These are phyloP conservation scores for Pseudotsuga menziesii DNA, from an alignment of 75 land plant genomes.

Conservation along the genomic window DNA sequence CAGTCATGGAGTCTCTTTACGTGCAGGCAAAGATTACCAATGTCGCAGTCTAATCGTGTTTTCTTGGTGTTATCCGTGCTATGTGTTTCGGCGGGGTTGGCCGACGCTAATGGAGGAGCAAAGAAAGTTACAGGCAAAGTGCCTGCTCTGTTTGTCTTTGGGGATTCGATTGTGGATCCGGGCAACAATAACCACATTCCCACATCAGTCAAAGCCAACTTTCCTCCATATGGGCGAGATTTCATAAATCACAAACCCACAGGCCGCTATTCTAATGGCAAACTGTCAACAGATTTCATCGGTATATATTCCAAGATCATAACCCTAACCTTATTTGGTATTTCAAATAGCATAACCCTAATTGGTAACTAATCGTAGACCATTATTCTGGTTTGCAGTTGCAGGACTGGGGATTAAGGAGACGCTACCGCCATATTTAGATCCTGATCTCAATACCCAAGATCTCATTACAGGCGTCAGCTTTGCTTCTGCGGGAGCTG, in stretches of 20 bases:
- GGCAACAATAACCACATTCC: conserved; percentile 6
- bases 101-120: no score
- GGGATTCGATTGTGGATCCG: conserved; percentile 5
- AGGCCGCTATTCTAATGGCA: conserved; percentile 1
- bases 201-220: not conserved
- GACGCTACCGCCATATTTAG: conserved; percentile 23
- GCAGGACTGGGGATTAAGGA: conserved; percentile 16
- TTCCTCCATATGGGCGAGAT: not conserved
- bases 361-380: no score
- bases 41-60: no score
- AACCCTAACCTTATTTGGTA: no score
- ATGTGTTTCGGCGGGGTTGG: no score
- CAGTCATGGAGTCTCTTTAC: no score
- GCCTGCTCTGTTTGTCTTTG: conserved; percentile 8
- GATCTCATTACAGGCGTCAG: conserved; percentile 28
- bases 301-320: not conserved
- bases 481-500: conserved; percentile 36
- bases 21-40: no score
- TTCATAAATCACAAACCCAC: not conserved
- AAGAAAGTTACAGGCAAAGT: not conserved
- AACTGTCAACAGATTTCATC: not conserved
- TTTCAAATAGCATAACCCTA: no score
- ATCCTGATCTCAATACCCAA: conserved; percentile 17
- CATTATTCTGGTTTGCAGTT: not conserved
- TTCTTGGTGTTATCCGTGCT: no score